Evolutionary conservation across 371 early-diverging fungal species (phyloP).

Genomic region (Mucor mucedo): DNA sequence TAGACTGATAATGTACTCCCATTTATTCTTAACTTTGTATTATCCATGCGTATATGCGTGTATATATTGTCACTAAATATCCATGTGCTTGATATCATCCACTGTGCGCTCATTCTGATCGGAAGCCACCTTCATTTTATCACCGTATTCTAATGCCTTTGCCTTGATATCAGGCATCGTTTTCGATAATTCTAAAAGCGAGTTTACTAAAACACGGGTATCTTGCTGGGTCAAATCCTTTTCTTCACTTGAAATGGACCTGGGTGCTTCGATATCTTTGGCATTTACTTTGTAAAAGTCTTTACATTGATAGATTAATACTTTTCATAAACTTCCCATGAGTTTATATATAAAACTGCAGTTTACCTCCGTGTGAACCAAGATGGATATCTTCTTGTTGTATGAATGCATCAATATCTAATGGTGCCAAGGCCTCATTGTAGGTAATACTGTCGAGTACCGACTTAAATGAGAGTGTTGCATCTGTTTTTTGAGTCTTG

Average conservation of each 20-base stretch:
- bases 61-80: background rate
- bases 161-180: constrained; percentile 10
- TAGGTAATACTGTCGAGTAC: constrained; percentile 1
- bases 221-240: background rate
- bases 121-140: background rate
- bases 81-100: background rate
- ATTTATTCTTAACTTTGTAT: too few relatives aligned
- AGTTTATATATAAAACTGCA: background rate
- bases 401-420: constrained; percentile 8
- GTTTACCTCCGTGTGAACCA: constrained; percentile 6
- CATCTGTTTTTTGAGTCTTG: constrained; percentile 11
- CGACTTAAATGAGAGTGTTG: constrained; percentile 4
- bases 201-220: constrained; percentile 5
- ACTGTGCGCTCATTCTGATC: background rate
- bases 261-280: background rate
- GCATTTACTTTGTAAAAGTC: background rate
- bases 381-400: constrained; percentile 4
- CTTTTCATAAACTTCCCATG: background rate
- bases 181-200: constrained; percentile 8
- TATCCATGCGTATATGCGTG: too few relatives aligned
- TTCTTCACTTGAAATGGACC: background rate
- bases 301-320: background rate
- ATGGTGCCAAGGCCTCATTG: background rate
- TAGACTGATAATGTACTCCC: too few relatives aligned
- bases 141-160: constrained; percentile 5